Evolutionary conservation across 2,329 filamentous ascomycete species (phyloP), one percentile per base, ranked within the genome.

Genomic region (Colletotrichum lini): DNA sequence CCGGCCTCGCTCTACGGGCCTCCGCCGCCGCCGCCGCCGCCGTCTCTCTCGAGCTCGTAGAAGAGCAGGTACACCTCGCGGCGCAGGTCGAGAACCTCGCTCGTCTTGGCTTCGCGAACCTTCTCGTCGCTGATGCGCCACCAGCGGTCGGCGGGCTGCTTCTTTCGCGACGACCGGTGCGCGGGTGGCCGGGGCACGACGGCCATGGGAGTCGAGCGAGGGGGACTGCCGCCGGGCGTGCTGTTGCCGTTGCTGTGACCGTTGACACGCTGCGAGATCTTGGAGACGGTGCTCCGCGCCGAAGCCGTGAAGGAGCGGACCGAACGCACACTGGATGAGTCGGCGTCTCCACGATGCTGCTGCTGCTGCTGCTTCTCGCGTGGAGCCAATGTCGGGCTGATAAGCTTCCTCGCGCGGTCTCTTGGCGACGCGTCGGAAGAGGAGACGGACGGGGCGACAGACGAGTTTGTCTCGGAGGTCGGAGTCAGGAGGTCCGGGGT

Each of bases 41-140:
- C 67, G 71, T 82, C 81, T 75, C 85, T 86, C 74, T 96, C 93
- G 76, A 97, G 84, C 84, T 98, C 96, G 82, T 99, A 99, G 81
- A 99, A 99, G 62, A 99, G 82, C 79, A 99, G 84, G 80, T 99
- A 99, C 0, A 98, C 96, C 82, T 99, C 96, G 77, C 92, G 92
- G 82, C 98, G 95, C 95, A 98, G 98, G 9, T 91, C 90, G 69
- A 99, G 81, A 8, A 99, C 94, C 76, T 99, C 96, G 65, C 88
- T 90, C 7, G 95, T 98, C 85, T 95, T 98, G 75, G 94, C 93
- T 82, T 98, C 96, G 79, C 96, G 96, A 77, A 98, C 90, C 82
- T 97, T 98, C 75, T 99, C 96, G 80, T 99, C 96, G 74, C 95
- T 98, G 75, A 99, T 97, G 45, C 96, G 91, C 96, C 96, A 99